Base-by-base conservation (phyloP, 176 grass and related monocot species). In the Bolboschoenus planiculmis region DNA sequence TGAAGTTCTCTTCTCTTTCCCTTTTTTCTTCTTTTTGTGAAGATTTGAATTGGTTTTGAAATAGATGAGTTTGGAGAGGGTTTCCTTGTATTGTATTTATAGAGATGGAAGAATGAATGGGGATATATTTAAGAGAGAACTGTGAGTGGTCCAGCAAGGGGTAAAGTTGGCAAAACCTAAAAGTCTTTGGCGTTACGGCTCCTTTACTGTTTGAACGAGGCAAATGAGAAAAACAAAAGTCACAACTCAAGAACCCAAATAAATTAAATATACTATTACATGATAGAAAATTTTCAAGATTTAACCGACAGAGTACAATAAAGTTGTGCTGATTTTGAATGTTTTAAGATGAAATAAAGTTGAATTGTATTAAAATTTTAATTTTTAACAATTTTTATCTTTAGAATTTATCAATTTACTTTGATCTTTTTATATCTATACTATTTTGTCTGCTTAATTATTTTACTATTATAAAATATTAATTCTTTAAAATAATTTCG, bases 21-120 rank as follows among this genome's bases (percentile, higher is more conserved):
- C n/a, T 6, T 60, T 7, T 80, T n/a, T 34, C 27, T 20, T 56
- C 7, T 36, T 34, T 80, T 3, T 5, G 53, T 56, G 44, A 60
- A 56, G 55, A 65, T 23, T 64, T 39, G 39, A 82, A 62, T 65
- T 64, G 57, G 59, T 46, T 48, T 82, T 62, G 57, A 60, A 60
- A 61, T 61, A 4, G 36, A 60, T 58, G 54, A 60, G 26, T 33
- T 50, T 16, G 7, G 10, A 18, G 73, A 42, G 40, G 21, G 67
- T 14, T 30, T 34, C 30, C 0, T 7, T 54, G 51, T 70, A 23
- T 26, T 70, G n/a, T 57, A 29, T 29, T 78, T 57, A 34, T 79
- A 77, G 72, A 24, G 55, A 21, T n/a, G 16, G 81, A 36, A 68
- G 24, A 27, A 24, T 18, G 0, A 7, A 1, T 23, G 1, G 5